phyloP scores from a whole-genome alignment of 768 basidiomycete species.

The Tulasnella sp. region DNA sequence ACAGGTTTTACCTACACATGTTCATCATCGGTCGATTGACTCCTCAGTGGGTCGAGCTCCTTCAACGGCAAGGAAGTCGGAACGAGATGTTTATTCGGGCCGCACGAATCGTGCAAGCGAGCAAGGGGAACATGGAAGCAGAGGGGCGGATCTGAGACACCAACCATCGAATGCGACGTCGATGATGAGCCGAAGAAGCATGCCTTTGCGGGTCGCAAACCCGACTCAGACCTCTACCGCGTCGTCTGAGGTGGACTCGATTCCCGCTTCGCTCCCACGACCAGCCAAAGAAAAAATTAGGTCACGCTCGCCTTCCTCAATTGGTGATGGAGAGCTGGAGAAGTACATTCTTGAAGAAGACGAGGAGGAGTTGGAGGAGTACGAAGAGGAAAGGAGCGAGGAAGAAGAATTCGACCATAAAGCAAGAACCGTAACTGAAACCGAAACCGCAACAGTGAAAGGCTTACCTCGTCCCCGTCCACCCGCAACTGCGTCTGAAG shows the following conservation, averaged over 20 bases:
- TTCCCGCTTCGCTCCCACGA: not conserved
- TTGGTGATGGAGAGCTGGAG: not conserved
- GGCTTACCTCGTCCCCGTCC: not conserved
- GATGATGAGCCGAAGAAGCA: not conserved
- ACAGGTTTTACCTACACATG: not conserved
- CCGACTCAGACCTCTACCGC: not conserved
- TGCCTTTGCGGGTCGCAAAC: not conserved
- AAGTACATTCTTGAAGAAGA: not conserved
- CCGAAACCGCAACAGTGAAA: not conserved
- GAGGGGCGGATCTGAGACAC: not conserved
- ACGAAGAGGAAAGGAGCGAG: not conserved
- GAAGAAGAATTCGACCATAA: not conserved
- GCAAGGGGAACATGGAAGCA: not conserved
- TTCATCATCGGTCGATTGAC: not conserved
- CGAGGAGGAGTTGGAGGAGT: not conserved
- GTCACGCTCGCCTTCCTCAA: not conserved
- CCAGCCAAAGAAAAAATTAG: not conserved
- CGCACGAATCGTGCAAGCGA: not conserved
- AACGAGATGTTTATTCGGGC: not conserved
- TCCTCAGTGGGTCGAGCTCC: not conserved
- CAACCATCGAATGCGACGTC: not conserved
- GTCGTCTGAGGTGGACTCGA: not conserved
- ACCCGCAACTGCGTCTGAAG: not conserved
- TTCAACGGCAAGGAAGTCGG: not conserved
- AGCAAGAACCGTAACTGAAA: not conserved